Conservation (phyloP, 2,329 filamentous ascomycete genomes). For the Chaetothyriales sp. region DNA sequence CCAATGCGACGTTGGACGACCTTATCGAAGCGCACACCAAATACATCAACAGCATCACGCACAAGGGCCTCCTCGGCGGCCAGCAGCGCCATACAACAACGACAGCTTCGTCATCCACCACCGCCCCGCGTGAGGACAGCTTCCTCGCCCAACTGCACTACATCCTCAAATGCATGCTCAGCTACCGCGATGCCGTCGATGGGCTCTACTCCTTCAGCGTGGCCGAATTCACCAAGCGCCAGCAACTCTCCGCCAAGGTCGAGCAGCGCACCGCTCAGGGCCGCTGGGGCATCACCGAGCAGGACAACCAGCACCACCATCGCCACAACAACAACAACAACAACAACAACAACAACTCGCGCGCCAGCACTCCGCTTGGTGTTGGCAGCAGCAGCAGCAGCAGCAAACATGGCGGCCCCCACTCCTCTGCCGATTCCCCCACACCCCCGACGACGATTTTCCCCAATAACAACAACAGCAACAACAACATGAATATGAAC, state of each 20-base stretch:
- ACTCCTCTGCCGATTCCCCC: slow-evolving; percentile 11
- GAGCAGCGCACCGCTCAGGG: slow-evolving; percentile 51
- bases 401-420: slow-evolving; percentile 2
- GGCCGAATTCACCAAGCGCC: slow-evolving; percentile 81
- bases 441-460: slow-evolving; percentile 3
- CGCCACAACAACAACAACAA: too few species aligned
- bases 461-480: neutral
- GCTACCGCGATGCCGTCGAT: slow-evolving; percentile 84
- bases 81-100: slow-evolving; percentile 35
- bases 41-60: slow-evolving; percentile 86
- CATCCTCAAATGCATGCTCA: slow-evolving; percentile 82
- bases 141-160: slow-evolving; percentile 88
- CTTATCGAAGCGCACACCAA: slow-evolving; percentile 80
- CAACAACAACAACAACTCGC: slow-evolving; percentile 13
- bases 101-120: slow-evolving; percentile 10
- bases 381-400: neutral
- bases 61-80: slow-evolving; percentile 85
- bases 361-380: slow-evolving; percentile 17
- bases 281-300: slow-evolving; percentile 48
- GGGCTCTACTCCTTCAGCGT: slow-evolving; percentile 89
- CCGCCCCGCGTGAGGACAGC: slow-evolving; percentile 49
- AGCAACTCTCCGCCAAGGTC: slow-evolving; percentile 63
- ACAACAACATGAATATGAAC: neutral
- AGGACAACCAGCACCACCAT: too few species aligned
- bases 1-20: slow-evolving; percentile 84